Evolutionary conservation across 176 grass and related monocot genomes (phyloP).

Genomic region (Oryza rufipogon): DNA sequence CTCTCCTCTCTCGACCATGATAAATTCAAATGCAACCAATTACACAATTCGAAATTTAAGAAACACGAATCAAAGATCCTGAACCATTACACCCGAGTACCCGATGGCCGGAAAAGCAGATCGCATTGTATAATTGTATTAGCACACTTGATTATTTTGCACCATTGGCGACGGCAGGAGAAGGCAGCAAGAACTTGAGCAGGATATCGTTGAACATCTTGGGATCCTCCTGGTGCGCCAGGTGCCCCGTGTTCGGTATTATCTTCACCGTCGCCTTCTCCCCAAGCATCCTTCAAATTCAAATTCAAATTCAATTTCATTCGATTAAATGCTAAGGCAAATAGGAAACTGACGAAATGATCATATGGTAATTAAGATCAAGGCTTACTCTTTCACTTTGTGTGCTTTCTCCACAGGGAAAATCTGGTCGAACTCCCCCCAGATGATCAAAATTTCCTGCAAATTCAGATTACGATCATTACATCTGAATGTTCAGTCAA

Average conservation of each 20-base stretch:
- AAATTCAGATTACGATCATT: background rate
- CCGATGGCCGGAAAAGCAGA: background rate
- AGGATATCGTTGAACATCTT: conserved; percentile 60
- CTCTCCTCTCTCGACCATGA: no score
- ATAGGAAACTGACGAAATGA: background rate
- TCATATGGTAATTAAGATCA: background rate
- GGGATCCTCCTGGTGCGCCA: conserved; percentile 68
- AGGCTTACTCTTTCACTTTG: conserved; percentile 72
- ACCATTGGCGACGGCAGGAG: background rate
- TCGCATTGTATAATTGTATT: background rate
- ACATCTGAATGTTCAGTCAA: background rate
- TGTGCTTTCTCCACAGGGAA: conserved; percentile 69
- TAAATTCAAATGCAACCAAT: background rate
- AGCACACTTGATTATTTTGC: background rate
- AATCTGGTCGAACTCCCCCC: conserved; percentile 89
- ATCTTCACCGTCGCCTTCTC: conserved; percentile 69
- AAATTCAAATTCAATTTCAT: background rate
- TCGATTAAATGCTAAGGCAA: background rate
- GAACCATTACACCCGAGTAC: background rate
- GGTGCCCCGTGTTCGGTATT: conserved; percentile 66
- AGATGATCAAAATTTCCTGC: conserved; percentile 78
- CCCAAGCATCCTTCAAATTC: conserved; percentile 60
- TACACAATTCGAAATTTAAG: background rate
- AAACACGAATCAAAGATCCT: background rate
- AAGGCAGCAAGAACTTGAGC: conserved; percentile 54